Evolutionary conservation across 169 alveolate species (phyloP).

Genomic region (Eimeria necatrix): DNA sequence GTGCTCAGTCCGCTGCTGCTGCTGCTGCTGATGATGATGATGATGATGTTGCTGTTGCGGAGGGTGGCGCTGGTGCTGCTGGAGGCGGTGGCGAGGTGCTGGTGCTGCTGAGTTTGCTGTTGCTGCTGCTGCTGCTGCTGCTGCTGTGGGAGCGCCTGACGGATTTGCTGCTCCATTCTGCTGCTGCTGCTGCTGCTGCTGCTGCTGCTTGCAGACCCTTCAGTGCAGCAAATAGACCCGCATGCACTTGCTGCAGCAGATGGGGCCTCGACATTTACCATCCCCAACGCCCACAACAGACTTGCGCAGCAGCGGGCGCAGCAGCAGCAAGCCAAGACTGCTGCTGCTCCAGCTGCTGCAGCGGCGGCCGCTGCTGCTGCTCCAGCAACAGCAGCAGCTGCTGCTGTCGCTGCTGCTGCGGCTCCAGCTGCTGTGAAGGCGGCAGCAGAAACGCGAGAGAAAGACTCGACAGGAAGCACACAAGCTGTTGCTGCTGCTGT

Average conservation of each 20-base stretch:
- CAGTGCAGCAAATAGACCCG: conserved; percentile 59
- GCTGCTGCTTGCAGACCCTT: conserved; percentile 44
- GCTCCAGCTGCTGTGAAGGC: background rate
- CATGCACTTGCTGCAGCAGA: conserved; percentile 67
- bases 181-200: background rate
- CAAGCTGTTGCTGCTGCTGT: background rate
- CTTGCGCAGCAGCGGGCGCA: conserved; percentile 70
- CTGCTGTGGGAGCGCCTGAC: no score
- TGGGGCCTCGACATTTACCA: conserved; percentile 58
- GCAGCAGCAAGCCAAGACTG: conserved; percentile 65
- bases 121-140: no score
- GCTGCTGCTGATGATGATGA: no score
- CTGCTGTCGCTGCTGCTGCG: conserved; percentile 33
- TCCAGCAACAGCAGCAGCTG: conserved; percentile 32
- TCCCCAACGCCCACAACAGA: conserved; percentile 42
- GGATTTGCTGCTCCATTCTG: no score
- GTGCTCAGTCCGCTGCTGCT: no score
- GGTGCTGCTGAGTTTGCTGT: no score
- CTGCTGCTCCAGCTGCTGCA: conserved; percentile 48
- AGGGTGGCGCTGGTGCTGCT: no score
- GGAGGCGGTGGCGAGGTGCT: no score
- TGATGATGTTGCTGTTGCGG: no score
- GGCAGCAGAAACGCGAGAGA: background rate
- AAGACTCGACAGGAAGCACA: background rate
- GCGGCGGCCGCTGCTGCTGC: conserved; percentile 28